phyloP scores from a whole-genome alignment of 768 basidiomycete species.

The Suillus alpinus region DNA sequence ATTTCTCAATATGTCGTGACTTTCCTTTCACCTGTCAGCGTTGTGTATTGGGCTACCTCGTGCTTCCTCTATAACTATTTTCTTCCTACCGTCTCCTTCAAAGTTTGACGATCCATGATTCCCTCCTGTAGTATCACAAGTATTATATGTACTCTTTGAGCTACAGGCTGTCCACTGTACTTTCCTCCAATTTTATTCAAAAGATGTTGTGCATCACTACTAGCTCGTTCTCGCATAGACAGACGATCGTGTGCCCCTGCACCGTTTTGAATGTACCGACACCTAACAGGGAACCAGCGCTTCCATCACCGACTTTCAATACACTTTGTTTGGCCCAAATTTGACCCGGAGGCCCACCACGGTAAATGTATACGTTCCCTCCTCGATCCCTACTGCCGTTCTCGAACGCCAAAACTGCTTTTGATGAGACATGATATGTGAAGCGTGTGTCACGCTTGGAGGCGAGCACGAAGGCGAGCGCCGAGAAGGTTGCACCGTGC shows the following conservation, averaged over 20 bases:
- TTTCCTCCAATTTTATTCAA: constrained; percentile 26
- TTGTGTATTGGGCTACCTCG: constrained; percentile 20
- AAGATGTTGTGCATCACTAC: constrained; percentile 50
- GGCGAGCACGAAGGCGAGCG: constrained; percentile 90
- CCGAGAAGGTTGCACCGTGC: constrained; percentile 83
- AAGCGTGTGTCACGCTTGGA: constrained; percentile 90
- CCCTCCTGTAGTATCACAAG: constrained; percentile 35
- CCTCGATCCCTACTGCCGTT: constrained; percentile 63
- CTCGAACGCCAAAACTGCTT: constrained; percentile 80
- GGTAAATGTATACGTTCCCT: constrained; percentile 87
- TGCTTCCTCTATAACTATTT: constrained; percentile 30
- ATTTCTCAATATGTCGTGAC: neutral
- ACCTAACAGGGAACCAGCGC: constrained; percentile 75
- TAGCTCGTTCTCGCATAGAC: constrained; percentile 76
- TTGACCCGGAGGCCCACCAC: constrained; percentile 46
- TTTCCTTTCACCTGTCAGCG: neutral
- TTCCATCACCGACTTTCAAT: constrained; percentile 67
- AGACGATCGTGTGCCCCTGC: constrained; percentile 48
- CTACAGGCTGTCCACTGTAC: constrained; percentile 33
- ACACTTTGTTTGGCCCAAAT: constrained; percentile 79
- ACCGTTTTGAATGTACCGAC: constrained; percentile 50
- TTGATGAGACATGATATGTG: constrained; percentile 64
- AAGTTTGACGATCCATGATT: constrained; percentile 34
- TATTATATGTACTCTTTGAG: constrained; percentile 28
- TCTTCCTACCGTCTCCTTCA: constrained; percentile 22